Conservation (phyloP, 352 stramenopile species). For the Globisporangium acanthophoron region DNA sequence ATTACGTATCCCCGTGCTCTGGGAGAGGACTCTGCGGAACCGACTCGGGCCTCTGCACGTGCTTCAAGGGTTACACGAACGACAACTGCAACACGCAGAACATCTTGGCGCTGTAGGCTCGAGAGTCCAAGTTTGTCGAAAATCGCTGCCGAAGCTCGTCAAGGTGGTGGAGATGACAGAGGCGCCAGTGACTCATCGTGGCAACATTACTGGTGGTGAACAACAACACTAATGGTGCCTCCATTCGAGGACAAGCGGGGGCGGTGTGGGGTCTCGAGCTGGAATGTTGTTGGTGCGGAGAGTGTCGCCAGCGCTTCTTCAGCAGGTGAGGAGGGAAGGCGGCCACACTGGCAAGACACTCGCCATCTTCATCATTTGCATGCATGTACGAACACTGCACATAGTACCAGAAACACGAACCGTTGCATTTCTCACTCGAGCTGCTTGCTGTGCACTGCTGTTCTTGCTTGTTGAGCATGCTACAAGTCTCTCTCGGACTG, state of each 20-base stretch:
- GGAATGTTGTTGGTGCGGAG: too few species aligned
- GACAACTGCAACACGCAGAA: slow-evolving; percentile 85
- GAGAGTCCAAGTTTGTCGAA: background rate
- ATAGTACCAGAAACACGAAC: background rate
- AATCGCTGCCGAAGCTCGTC: background rate
- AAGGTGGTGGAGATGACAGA: background rate
- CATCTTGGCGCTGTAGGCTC: slow-evolving; percentile 57
- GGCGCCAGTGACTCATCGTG: background rate
- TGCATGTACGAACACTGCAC: background rate
- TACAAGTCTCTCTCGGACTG: background rate
- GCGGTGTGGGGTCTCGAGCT: too few species aligned
- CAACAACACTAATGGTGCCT: too few species aligned
- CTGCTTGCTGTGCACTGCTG: background rate
- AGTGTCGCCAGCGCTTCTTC: too few species aligned
- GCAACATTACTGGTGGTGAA: too few species aligned
- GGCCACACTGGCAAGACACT: too few species aligned
- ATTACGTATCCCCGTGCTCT: slow-evolving; percentile 71
- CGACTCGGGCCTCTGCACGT: slow-evolving; percentile 70
- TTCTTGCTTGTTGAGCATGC: background rate
- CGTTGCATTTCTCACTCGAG: background rate
- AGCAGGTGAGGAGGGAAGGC: too few species aligned
- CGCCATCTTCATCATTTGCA: background rate
- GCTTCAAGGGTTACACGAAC: slow-evolving; percentile 89
- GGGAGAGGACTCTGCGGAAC: slow-evolving; percentile 63
- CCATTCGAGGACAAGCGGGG: too few species aligned